phyloP scores from a whole-genome alignment of 495 filamentous ascomycete genomes.

The Penicillium crystallinum region DNA sequence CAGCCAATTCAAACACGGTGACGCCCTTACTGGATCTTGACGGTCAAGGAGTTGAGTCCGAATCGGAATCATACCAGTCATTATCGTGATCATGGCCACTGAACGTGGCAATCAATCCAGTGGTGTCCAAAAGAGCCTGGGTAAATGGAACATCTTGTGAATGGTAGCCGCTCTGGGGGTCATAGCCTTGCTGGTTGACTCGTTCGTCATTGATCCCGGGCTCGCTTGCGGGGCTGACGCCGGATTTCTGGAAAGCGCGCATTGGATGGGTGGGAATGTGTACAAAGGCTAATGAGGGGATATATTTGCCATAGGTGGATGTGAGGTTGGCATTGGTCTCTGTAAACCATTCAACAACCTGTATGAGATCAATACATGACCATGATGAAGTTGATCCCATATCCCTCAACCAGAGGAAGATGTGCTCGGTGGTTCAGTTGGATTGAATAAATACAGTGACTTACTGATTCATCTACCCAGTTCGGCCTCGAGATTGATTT shows the following conservation, averaged over 20 bases:
- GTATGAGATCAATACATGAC: background rate
- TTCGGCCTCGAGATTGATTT: conserved; percentile 28
- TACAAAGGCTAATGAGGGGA: conserved; percentile 64
- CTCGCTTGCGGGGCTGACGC: conserved; percentile 33
- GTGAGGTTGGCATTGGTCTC: conserved; percentile 38
- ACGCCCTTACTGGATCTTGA: background rate
- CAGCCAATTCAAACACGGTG: background rate
- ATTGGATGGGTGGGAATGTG: conserved; percentile 61
- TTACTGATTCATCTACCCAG: conserved; percentile 26
- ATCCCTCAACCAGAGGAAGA: background rate
- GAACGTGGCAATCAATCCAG: conserved; percentile 54
- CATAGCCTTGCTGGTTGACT: conserved; percentile 48
- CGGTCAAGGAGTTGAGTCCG: background rate
- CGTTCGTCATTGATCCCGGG: conserved; percentile 64
- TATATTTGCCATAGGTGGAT: conserved; percentile 27
- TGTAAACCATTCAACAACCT: conserved; percentile 56
- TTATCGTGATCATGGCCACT: conserved; percentile 65
- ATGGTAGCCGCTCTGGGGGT: conserved; percentile 18
- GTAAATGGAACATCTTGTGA: conserved; percentile 60
- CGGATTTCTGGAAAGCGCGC: conserved; percentile 42
- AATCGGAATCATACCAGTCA: conserved; percentile 40
- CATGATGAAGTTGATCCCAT: background rate
- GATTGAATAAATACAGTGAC: background rate
- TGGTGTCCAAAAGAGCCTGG: conserved; percentile 48
- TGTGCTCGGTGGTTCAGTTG: background rate